Base-by-base conservation (phyloP, 2,329 filamentous ascomycete species). In the Alternaria sp. region DNA sequence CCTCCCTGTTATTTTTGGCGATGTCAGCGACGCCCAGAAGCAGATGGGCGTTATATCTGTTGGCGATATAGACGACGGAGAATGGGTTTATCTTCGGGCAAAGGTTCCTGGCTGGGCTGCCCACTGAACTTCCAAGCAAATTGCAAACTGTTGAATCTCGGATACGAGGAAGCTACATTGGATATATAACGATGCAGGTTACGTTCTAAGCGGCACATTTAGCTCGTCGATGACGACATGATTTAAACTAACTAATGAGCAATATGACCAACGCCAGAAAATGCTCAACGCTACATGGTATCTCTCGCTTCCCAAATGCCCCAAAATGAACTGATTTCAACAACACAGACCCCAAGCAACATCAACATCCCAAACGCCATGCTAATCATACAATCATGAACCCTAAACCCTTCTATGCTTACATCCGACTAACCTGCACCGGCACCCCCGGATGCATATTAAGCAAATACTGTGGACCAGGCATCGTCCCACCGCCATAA, bases 381-480 rank as follows among this genome's bases (percentile, higher is more conserved):
- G 59, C 54, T 51, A 53, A 53, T 58, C 59, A 45, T 51, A 46
- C 18, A 9, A 55, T 60, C 51, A 21, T 56, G 10, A 41, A 18
- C 30, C 21, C 10, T 11, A 37, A 2, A 6, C 1, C 4, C 15
- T 53, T 4, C 18, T 8, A 41, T 11, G 18, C 49, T 61, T 18
- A 67, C 62, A 67, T 65, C 0, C 65, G 46, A 55, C 45, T 63
- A 53, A 67, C 65, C 62, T 76, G 69, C 61, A 79, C 77, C 45
- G 77, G 77, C 46, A 79, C 77, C 2, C 77, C 77, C 0, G 77
- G 77, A 71, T 79, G 77, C 77, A 79, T 79, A 65, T 79, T 79
- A 55, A 79, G 46, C 65, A 79, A 25, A 66, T 79, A 79, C 67
- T 79, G 75, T 47, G 77, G 77, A 2, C 77, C 77, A 0, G 77